Evolutionary conservation across 2,329 filamentous ascomycete species (phyloP).

Genomic region (Trichoderma arundinaceum): DNA sequence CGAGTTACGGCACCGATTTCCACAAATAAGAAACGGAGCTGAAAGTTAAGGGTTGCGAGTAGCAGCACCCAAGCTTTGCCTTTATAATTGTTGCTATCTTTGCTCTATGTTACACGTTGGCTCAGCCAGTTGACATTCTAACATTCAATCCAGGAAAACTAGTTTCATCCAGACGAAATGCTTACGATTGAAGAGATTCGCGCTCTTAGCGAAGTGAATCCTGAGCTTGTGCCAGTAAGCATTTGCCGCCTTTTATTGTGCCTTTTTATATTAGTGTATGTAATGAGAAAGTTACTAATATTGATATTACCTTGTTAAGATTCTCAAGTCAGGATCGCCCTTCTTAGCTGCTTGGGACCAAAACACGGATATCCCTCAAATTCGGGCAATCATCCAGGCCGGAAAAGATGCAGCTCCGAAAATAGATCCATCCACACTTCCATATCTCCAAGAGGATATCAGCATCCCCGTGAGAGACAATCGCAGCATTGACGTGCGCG

Average conservation of each 20-base stretch:
- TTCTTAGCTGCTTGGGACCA: constrained; percentile 35
- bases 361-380: constrained; percentile 35
- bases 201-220: constrained; percentile 35
- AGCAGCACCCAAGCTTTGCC: neutral
- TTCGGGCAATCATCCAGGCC: constrained; percentile 36
- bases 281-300: neutral
- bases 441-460: constrained; percentile 36
- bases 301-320: neutral
- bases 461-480: constrained; percentile 37
- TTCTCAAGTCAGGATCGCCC: constrained; percentile 32
- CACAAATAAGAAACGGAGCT: neutral
- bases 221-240: constrained; percentile 34
- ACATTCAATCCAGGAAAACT: neutral
- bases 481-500: constrained; percentile 33
- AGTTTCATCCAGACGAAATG: constrained; percentile 32
- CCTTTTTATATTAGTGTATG: neutral
- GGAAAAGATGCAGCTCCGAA: constrained; percentile 27
- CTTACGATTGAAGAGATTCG: constrained; percentile 38
- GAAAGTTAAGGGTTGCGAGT: neutral
- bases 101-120: neutral
- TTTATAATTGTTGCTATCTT: neutral
- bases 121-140: neutral
- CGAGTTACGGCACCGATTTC: neutral
- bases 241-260: neutral
- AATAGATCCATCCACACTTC: constrained; percentile 32